phyloP scores from a whole-genome alignment of 805 yeast species.

The Metschnikowia reukaufii region DNA sequence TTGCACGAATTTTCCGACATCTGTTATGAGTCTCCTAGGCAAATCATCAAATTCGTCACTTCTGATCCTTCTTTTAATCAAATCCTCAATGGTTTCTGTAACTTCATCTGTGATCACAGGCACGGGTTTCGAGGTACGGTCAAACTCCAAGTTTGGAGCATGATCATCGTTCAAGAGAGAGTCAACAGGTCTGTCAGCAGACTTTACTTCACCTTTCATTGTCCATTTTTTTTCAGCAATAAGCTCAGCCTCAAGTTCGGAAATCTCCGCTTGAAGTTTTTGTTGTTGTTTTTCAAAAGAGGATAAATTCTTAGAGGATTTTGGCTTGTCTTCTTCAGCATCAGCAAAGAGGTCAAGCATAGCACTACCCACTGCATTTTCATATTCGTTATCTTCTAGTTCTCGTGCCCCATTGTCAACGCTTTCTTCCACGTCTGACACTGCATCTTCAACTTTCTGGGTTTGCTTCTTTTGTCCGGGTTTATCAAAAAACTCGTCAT shows the following conservation, averaged over 20 bases:
- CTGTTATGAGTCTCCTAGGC: conserved; percentile 67
- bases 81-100: conserved; percentile 83
- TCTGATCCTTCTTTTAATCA: conserved; percentile 79
- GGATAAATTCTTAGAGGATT: conserved; percentile 48
- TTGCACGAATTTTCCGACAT: conserved; percentile 56
- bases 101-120: conserved; percentile 90
- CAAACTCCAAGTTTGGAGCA: conserved; percentile 70
- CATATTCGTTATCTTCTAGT: conserved; percentile 61
- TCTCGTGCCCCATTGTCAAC: conserved; percentile 25
- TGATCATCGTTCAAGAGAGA: conserved; percentile 69
- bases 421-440: conserved; percentile 40
- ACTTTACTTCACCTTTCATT: conserved; percentile 86
- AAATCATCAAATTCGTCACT: conserved; percentile 81
- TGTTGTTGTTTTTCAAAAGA: conserved; percentile 82
- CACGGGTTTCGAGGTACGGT: conserved; percentile 91
- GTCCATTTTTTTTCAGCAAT: conserved; percentile 93
- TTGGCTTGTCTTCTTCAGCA: conserved; percentile 22
- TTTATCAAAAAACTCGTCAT: conserved; percentile 65
- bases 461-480: conserved; percentile 31
- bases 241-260: conserved; percentile 77
- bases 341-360: conserved; percentile 62
- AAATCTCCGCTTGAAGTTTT: conserved; percentile 73
- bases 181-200: conserved; percentile 79
- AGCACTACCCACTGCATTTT: conserved; percentile 58
- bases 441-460: conserved; percentile 9